phyloP scores from a whole-genome alignment of 73 alveolate genomes.

The Uronychia binucleata region DNA sequence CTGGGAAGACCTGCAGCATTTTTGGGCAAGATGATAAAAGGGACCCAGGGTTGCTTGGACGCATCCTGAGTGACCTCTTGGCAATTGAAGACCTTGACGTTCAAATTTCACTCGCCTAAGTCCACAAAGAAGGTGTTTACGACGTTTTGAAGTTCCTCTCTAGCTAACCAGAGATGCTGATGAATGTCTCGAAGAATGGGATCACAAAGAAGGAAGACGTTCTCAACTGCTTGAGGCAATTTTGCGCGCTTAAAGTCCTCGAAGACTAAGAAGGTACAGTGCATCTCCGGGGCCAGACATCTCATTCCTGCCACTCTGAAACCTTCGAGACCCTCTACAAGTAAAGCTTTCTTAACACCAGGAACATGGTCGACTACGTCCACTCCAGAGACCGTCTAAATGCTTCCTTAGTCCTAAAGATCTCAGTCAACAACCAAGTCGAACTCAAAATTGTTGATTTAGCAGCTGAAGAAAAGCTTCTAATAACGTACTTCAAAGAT shows the following conservation, averaged over 20 bases:
- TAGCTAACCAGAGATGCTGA: neutral
- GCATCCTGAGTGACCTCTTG: neutral
- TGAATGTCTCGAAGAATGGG: neutral
- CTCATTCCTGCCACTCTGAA: neutral
- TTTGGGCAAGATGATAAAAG: neutral
- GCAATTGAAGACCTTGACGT: neutral
- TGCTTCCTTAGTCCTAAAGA: no score
- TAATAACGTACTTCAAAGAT: neutral
- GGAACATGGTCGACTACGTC: neutral
- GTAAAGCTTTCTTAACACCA: neutral
- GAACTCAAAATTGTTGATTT: neutral
- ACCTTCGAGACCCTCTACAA: neutral
- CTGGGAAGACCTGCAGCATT: neutral
- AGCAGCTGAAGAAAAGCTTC: neutral
- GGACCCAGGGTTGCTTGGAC: neutral
- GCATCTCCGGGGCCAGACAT: neutral
- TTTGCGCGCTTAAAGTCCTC: neutral
- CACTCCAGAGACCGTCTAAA: no score
- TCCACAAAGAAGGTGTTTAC: neutral
- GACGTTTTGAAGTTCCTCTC: neutral
- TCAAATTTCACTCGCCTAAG: neutral
- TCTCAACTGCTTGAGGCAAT: neutral
- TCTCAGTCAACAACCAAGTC: no score
- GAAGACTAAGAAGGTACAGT: neutral
- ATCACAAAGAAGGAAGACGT: neutral